These are phyloP conservation scores for Saprolegnia parasitica DNA, from an alignment of 352 stramenopile genomes.

Conservation along the genomic window DNA sequence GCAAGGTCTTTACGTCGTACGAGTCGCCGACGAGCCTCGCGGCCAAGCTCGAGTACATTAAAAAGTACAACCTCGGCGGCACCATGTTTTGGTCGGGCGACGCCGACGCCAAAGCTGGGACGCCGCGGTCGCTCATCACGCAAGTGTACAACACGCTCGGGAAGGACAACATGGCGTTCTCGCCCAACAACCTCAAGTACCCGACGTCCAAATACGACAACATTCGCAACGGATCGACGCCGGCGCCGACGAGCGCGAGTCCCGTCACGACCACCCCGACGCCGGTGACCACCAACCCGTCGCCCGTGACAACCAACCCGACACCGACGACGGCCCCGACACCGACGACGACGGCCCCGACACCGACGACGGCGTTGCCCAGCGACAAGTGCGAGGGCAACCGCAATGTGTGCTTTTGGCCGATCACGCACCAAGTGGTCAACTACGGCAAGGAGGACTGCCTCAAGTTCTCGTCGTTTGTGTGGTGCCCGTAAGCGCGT, in stretches of 20 bases:
- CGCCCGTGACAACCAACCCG: neutral
- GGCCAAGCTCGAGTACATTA: constrained; percentile 18
- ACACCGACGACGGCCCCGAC: neutral
- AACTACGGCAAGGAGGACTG: constrained; percentile 2
- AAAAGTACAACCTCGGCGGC: constrained; percentile 12
- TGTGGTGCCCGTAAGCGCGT: constrained; percentile 7
- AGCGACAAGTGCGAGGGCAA: neutral
- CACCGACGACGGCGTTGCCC: neutral
- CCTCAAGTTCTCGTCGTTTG: neutral
- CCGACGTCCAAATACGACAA: constrained; percentile 19
- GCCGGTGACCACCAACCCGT: neutral
- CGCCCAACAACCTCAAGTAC: constrained; percentile 15
- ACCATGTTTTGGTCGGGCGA: constrained; percentile 22
- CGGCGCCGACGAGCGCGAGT: neutral
- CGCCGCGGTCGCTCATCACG: constrained; percentile 11
- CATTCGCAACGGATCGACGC: constrained; percentile 10
- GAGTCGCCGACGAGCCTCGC: constrained; percentile 4
- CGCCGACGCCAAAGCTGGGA: neutral
- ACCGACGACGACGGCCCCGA: neutral
- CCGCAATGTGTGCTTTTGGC: constrained; percentile 13
- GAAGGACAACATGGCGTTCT: constrained; percentile 22
- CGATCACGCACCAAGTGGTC: constrained; percentile 11
- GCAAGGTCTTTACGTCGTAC: constrained; percentile 9
- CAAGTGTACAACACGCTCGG: constrained; percentile 19
- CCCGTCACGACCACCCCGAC: neutral